Percentiles rank a stretch among this genome's conserved stretches.
phyloP scores from a whole-genome alignment of 225 moss, liverwort and hornwort species.

The Takakia lepidozioides region DNA sequence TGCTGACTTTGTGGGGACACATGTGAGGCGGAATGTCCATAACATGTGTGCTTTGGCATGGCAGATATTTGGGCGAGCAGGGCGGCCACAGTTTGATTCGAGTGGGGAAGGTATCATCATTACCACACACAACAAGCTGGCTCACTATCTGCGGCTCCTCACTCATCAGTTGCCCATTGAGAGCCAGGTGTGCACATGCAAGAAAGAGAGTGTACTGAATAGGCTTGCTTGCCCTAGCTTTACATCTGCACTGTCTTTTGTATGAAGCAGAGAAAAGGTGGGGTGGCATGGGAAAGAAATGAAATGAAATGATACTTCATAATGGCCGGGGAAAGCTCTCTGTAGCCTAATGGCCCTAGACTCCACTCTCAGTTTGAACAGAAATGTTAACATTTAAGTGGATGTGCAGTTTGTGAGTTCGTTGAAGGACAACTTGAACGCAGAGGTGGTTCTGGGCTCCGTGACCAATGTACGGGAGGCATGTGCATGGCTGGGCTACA shows the following conservation, averaged over 20 bases:
- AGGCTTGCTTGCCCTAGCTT: too few relatives aligned
- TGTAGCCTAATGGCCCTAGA: too few relatives aligned
- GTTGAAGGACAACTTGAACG: conserved; percentile 91
- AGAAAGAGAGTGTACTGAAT: too few relatives aligned
- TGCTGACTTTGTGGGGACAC: too few relatives aligned
- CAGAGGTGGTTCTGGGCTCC: conserved; percentile 93
- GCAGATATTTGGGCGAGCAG: conserved; percentile 95
- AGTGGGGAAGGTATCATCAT: conserved; percentile 99
- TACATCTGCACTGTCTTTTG: background rate
- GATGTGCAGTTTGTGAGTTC: conserved; percentile 85
- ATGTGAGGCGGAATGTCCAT: too few relatives aligned
- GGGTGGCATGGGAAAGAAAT: too few relatives aligned
- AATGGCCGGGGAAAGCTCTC: too few relatives aligned
- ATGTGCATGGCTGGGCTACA: conserved; percentile 89
- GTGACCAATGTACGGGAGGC: conserved; percentile 97
- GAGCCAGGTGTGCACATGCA: conserved; percentile 88
- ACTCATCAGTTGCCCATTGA: conserved; percentile 99
- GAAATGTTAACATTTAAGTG: background rate
- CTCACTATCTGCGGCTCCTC: conserved; percentile 89
- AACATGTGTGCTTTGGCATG: too few relatives aligned
- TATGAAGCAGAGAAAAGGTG: too few relatives aligned
- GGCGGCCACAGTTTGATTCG: conserved; percentile 93
- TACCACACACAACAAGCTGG: conserved; percentile 90
- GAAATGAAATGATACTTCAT: too few relatives aligned
- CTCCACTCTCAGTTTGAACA: too few relatives aligned